Conservation (phyloP, 495 filamentous ascomycete genomes). For the Friedmanniomyces simplex region DNA sequence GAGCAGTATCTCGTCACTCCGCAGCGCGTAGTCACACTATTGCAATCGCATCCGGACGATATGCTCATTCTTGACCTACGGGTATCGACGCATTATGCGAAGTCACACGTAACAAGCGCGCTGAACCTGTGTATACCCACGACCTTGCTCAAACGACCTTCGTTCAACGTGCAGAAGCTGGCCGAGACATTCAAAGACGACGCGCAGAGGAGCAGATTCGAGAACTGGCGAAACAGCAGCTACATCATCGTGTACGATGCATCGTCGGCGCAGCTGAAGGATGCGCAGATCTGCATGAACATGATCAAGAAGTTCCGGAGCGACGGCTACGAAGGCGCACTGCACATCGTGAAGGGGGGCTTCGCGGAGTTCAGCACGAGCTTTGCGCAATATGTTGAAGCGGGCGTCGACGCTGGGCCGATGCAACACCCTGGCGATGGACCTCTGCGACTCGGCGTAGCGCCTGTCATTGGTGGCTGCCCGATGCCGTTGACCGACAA, state of each 20-base stretch:
- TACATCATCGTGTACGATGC: constrained; percentile 83
- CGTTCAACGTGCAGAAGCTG: constrained; percentile 84
- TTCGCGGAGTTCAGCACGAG: constrained; percentile 39
- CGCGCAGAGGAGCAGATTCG: constrained; percentile 61
- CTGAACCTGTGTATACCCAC: constrained; percentile 94
- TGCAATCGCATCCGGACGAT: constrained; percentile 47
- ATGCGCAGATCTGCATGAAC: constrained; percentile 65
- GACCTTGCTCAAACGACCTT: constrained; percentile 79
- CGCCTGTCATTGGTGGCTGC: constrained; percentile 80
- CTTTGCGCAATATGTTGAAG: constrained; percentile 35
- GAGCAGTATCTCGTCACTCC: constrained; percentile 45
- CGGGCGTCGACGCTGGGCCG: background rate
- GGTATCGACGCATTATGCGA: constrained; percentile 69
- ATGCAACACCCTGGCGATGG: background rate
- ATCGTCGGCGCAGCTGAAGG: constrained; percentile 61
- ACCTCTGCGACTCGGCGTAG: constrained; percentile 42
- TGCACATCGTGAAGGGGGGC: constrained; percentile 57
- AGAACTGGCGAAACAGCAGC: constrained; percentile 59
- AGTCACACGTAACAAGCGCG: constrained; percentile 63
- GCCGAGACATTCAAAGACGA: constrained; percentile 76
- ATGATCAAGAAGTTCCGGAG: constrained; percentile 84
- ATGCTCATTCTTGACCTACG: constrained; percentile 79
- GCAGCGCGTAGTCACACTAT: constrained; percentile 53
- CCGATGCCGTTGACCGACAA: constrained; percentile 59
- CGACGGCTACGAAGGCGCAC: constrained; percentile 69